Evolutionary conservation across 2,329 filamentous ascomycete species (phyloP), one percentile per base, ranked within the genome.

Genomic region (Fusarium siculi): DNA sequence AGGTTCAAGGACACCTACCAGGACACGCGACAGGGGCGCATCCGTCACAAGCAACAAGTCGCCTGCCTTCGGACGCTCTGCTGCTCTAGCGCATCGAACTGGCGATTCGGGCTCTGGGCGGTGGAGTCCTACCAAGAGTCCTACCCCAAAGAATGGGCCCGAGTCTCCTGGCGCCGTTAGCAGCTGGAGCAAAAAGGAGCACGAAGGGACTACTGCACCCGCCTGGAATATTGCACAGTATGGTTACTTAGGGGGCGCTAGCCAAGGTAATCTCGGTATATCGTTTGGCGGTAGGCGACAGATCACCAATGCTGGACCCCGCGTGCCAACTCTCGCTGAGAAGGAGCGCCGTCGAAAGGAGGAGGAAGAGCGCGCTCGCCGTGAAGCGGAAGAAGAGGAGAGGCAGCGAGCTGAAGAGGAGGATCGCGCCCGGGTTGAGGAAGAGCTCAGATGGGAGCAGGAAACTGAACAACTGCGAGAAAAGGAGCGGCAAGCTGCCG

Each of bases 201-300:
- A 98, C 75, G 93, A 98, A 81, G 90, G 89, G 21, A 88, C 87
- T 49, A 98, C 95, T 4, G 88, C 92, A 32, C 96, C 96, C 1
- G 96, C 96, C 4, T 99, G 96, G 96, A 99, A 98, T 80, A 98
- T 98, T 76, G 93, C 95, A 64, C 96, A 99, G 80, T 99, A 99
- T 80, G 95, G 96, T 12, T 99, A 98, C 82, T 96, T 98, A 93
- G 96, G 96, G 65, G 96, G 96, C 54, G 96, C 96, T 32, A 98
- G 94, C 78, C 96, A 99, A 81, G 96, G 94, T 7, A 98, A 97
- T 77, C 91, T 98, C 70, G 96, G 96, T 23, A 94, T 99, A 76
- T 91, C 93, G 16, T 98, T 98, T 82, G 96, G 96, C 63, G 94
- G 92, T 23, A 90, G 95, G 76, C 90, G 96, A 68, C 96, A 99